A percentile compares a stretch with the other conserved stretches of the same genome.
These are phyloP conservation scores for Mortierella alpina DNA, from an alignment of 192 early-diverging fungal genomes.

Conservation along the genomic window DNA sequence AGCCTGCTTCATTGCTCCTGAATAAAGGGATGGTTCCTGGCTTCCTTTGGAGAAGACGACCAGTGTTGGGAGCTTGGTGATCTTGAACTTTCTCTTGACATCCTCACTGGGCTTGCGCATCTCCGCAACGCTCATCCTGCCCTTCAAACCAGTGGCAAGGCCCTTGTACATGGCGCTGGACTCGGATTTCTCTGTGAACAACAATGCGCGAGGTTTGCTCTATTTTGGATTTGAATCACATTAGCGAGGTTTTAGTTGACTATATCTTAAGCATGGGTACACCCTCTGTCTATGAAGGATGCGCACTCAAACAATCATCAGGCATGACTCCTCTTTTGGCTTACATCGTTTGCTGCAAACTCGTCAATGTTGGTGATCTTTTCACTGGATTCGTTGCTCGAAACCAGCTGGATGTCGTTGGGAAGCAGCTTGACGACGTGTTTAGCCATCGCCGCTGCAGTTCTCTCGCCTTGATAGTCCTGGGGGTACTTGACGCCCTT, in stretches of 20 bases:
- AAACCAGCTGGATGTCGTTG: slow-evolving; percentile 62
- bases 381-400: slow-evolving; percentile 61
- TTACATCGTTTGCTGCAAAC: slow-evolving; percentile 68
- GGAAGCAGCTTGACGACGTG: slow-evolving; percentile 73
- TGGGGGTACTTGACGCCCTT: slow-evolving; percentile 32
- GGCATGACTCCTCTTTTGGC: background rate
- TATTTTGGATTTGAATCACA: slow-evolving; percentile 9
- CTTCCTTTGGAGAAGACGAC: slow-evolving; percentile 68
- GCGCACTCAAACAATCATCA: slow-evolving; percentile 1
- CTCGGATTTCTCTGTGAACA: slow-evolving; percentile 82
- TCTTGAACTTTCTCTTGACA: slow-evolving; percentile 64
- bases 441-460: slow-evolving; percentile 80
- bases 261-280: background rate
- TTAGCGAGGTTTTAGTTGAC: background rate
- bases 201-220: slow-evolving; percentile 73
- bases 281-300: background rate
- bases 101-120: slow-evolving; percentile 65
- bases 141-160: slow-evolving; percentile 79
- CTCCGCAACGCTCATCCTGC: slow-evolving; percentile 79
- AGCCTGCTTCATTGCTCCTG: slow-evolving; percentile 76
- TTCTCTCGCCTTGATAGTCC: slow-evolving; percentile 82
- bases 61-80: slow-evolving; percentile 75
- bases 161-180: slow-evolving; percentile 90
- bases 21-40: slow-evolving; percentile 61
- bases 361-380: slow-evolving; percentile 66